Base-by-base conservation (phyloP, 2,329 filamentous ascomycete species). In the Neurospora sp. region DNA sequence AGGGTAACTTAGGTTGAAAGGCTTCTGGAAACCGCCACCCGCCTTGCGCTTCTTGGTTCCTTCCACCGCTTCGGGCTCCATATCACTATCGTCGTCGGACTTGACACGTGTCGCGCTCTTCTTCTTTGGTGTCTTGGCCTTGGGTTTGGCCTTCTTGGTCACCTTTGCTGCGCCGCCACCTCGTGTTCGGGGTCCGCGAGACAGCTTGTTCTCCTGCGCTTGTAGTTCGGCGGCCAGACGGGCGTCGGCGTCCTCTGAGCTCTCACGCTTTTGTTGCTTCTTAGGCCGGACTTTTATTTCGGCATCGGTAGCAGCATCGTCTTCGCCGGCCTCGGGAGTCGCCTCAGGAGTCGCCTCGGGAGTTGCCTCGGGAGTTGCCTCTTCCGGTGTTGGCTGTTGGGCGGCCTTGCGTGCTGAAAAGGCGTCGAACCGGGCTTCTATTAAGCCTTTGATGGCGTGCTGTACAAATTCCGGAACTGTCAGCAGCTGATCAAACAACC, bases 21-120 rank as follows among this genome's bases (percentile, higher is more conserved):
- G 90, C 82, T 94, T 94, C 84, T 97, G 93, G 78, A 99, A 99
- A 3, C 94, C 96, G 42, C 94, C 93, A 1, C 93, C 93, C 23
- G 93, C 92, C 77, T 94, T 97, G 74, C 91, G 89, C 82, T 92
- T 91, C 75, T 88, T 91, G 75, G 87, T 86, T 1, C 52, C 52
- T 11, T 82, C 83, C 76, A 78, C 84, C 72, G 76, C 87, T 81
- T 79, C 89, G 40, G 81, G 89, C 66, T 86, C 89, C 4, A 84
- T 87, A 11, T 89, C 89, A 75, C 91, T 95, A 75, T 96, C 93
- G 75, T 97, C 93, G 69, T 90, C 90, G 7, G 86, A 87, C 73
- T 89, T 90, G 70, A 95, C 87, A 80, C 91, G 93, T 77, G 91
- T 92, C 43, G 84, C 82, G 73, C 86, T 93, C 85, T 93, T 93